Percentiles rank a stretch among this genome's conserved stretches.
Evolutionary conservation across 495 filamentous ascomycete genomes (phyloP).

Genomic region (Recurvomyces mirabilis): DNA sequence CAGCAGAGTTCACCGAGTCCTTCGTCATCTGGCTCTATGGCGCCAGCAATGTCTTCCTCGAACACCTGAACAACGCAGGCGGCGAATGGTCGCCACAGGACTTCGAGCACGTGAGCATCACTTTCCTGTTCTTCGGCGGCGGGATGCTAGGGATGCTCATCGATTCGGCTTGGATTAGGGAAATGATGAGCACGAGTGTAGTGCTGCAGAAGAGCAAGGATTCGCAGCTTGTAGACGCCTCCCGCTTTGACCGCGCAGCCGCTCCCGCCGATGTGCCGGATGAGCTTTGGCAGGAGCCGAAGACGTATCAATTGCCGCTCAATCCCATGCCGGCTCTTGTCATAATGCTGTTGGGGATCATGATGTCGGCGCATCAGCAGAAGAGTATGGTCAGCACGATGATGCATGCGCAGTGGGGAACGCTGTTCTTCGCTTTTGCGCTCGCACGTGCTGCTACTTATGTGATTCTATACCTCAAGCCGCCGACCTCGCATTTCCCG

Average conservation of each 20-base stretch:
- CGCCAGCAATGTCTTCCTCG: conserved; percentile 79
- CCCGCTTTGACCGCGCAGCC: conserved; percentile 7
- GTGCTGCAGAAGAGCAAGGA: conserved; percentile 21
- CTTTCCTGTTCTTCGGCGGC: conserved; percentile 87
- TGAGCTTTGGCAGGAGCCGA: conserved; percentile 44
- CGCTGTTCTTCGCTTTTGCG: conserved; percentile 69
- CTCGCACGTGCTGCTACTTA: conserved; percentile 72
- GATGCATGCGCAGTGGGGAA: conserved; percentile 93
- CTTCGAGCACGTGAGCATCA: conserved; percentile 87
- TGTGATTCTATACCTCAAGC: conserved; percentile 63
- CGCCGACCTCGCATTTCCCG: conserved; percentile 74
- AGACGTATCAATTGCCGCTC: conserved; percentile 61
- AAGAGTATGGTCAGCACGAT: conserved; percentile 72
- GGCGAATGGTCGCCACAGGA: conserved; percentile 63
- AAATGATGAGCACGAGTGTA: conserved; percentile 57
- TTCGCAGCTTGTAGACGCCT: conserved; percentile 16
- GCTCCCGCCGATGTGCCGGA: conserved; percentile 31
- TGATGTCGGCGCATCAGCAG: conserved; percentile 94
- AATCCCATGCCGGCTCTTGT: conserved; percentile 86
- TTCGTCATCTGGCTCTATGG: conserved; percentile 84
- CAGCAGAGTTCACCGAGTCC: conserved; percentile 81
- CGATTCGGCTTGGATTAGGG: conserved; percentile 61
- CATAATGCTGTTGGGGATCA: conserved; percentile 73
- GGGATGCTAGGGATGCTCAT: conserved; percentile 93
- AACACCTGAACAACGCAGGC: conserved; percentile 68